These are phyloP conservation scores for Tylopilus sp. DNA, from an alignment of 1,284 basidiomycete genomes.

Conservation along the genomic window DNA sequence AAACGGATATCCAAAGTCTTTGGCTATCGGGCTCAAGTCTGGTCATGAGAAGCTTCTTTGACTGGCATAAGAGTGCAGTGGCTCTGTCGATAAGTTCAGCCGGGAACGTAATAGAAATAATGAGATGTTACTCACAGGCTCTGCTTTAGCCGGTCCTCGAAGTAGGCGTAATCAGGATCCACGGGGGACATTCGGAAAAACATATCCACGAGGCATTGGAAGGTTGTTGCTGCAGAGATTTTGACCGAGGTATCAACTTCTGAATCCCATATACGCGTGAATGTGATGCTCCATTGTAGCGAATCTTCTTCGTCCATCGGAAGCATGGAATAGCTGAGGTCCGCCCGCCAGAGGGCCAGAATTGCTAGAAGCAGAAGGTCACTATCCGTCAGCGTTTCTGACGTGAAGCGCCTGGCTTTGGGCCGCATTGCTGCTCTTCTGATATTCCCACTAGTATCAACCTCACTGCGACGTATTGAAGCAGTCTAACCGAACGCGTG, in stretches of 20 bases:
- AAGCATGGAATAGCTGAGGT: conserved; percentile 48
- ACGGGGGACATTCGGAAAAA: conserved; percentile 42
- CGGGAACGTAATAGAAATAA: neutral
- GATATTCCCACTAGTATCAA: conserved; percentile 52
- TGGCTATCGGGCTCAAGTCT: conserved; percentile 59
- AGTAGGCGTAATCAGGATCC: conserved; percentile 36
- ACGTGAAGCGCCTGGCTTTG: conserved; percentile 52
- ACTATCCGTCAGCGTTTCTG: conserved; percentile 58
- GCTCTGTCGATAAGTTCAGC: conserved; percentile 40
- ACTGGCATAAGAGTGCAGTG: conserved; percentile 51
- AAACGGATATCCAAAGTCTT: conserved; percentile 62
- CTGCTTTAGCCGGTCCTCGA: conserved; percentile 37
- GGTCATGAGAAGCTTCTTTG: conserved; percentile 53
- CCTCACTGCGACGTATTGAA: conserved; percentile 49
- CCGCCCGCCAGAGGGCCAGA: conserved; percentile 62
- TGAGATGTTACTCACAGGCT: conserved; percentile 21
- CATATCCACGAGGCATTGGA: conserved; percentile 45
- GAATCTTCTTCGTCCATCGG: conserved; percentile 34
- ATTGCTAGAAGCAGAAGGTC: conserved; percentile 65
- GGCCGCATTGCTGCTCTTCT: conserved; percentile 56
- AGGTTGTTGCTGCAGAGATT: conserved; percentile 49
- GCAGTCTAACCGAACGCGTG: conserved; percentile 37
- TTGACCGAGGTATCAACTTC: conserved; percentile 63
- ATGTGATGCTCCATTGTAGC: conserved; percentile 43
- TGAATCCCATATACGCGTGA: conserved; percentile 55